A percentile compares a stretch with the other conserved stretches of the same genome.
Conservation (phyloP, 495 filamentous ascomycete species). For the Oleoguttula mirabilis region DNA sequence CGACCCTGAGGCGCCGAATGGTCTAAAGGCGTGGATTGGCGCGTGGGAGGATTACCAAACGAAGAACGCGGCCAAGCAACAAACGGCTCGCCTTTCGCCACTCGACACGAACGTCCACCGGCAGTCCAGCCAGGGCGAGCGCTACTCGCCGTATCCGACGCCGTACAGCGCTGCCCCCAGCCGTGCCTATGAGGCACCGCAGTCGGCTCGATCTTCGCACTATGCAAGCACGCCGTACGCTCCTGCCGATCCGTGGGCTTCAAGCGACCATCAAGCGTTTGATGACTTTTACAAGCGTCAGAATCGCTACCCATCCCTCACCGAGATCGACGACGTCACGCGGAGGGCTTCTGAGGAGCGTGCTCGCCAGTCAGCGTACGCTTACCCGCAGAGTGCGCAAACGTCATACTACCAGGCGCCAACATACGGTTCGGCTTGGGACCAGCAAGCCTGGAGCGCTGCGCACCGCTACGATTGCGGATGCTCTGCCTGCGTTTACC, state of each 20-base stretch:
- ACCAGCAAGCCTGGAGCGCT: slow-evolving; percentile 24
- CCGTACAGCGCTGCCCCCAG: slow-evolving; percentile 30
- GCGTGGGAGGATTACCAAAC: slow-evolving; percentile 75
- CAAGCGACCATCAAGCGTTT: slow-evolving; percentile 48
- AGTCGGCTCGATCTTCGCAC: slow-evolving; percentile 25
- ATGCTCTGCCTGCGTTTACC: slow-evolving; percentile 54
- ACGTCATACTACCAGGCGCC: slow-evolving; percentile 22
- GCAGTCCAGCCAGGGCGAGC: slow-evolving; percentile 16
- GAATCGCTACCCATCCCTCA: slow-evolving; percentile 22
- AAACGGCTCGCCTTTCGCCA: slow-evolving; percentile 46
- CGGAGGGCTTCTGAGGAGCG: slow-evolving; percentile 35
- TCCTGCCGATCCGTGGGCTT: slow-evolving; percentile 35
- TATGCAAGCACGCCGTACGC: slow-evolving; percentile 36
- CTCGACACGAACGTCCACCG: slow-evolving; percentile 55
- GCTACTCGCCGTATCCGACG: slow-evolving; percentile 24
- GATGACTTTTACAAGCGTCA: slow-evolving; percentile 28
- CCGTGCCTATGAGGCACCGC: slow-evolving; percentile 25
- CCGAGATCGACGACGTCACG: slow-evolving; percentile 33
- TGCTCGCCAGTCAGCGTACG: slow-evolving; percentile 25
- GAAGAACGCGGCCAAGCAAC: slow-evolving; percentile 40
- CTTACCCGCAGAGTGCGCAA: slow-evolving; percentile 11
- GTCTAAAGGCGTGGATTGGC: slow-evolving; percentile 67
- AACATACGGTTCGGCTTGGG: slow-evolving; percentile 22
- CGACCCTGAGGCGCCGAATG: slow-evolving; percentile 67
- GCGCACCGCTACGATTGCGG: slow-evolving; percentile 48